A percentile compares a stretch with the other conserved stretches of the same genome.
These are phyloP conservation scores for Tolypocladium amazonense DNA, from an alignment of 2,329 filamentous ascomycete species.

Conservation along the genomic window DNA sequence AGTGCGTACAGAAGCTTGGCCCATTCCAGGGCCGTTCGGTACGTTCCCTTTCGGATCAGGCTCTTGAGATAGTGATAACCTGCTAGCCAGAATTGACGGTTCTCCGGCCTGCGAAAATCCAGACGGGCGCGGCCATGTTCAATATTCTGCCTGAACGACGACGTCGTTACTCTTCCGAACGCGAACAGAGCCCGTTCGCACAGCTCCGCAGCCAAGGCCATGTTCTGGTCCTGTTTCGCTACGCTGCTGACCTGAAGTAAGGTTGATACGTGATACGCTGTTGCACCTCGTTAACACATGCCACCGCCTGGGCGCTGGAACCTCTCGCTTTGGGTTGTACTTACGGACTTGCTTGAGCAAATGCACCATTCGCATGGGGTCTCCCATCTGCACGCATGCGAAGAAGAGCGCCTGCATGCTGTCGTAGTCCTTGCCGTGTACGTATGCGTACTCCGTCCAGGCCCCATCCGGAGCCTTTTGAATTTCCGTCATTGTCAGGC, in stretches of 20 bases:
- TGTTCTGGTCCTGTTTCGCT: slow-evolving; percentile 83
- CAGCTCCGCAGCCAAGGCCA: slow-evolving; percentile 74
- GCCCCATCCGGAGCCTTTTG: slow-evolving; percentile 36
- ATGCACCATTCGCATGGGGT: slow-evolving; percentile 72
- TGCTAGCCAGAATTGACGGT: slow-evolving; percentile 85
- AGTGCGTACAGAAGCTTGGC: slow-evolving; percentile 72
- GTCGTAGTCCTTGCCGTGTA: slow-evolving; percentile 66
- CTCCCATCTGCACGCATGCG: slow-evolving; percentile 67
- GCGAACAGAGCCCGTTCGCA: slow-evolving; percentile 87
- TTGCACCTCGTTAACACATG: not conserved
- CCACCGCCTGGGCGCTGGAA: not conserved
- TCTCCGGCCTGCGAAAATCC: slow-evolving; percentile 73
- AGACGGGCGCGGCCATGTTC: slow-evolving; percentile 70
- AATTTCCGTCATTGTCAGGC: slow-evolving; percentile 66
- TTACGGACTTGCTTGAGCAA: slow-evolving; percentile 42
- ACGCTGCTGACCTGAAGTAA: slow-evolving; percentile 91
- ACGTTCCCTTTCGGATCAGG: slow-evolving; percentile 82
- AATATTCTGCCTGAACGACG: slow-evolving; percentile 67
- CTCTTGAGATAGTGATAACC: slow-evolving; percentile 83
- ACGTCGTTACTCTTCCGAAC: slow-evolving; percentile 81
- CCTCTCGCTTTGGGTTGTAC: slow-evolving; percentile 7
- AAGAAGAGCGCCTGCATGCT: slow-evolving; percentile 68
- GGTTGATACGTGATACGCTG: slow-evolving; percentile 82
- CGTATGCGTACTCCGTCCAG: slow-evolving; percentile 61
- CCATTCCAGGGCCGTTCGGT: slow-evolving; percentile 90